Evolutionary conservation across 495 filamentous ascomycete genomes (phyloP).

Genomic region (Thermochaetoides thermophila): DNA sequence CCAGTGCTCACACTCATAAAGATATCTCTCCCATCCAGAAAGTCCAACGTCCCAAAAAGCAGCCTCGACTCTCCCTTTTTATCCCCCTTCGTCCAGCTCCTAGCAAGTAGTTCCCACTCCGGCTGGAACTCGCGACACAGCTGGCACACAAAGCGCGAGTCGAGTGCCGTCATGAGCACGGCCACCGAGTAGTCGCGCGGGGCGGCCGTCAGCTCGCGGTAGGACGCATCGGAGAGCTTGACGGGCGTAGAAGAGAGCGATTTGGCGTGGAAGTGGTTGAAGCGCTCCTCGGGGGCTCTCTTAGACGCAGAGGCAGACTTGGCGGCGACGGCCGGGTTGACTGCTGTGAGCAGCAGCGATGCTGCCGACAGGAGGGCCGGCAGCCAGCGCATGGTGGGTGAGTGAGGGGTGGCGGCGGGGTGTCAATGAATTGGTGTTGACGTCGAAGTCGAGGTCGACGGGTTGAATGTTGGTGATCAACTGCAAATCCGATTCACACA

Average conservation of each 20-base stretch:
- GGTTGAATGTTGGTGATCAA: constrained; percentile 10
- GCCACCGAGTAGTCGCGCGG: constrained; percentile 75
- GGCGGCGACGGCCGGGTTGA: constrained; percentile 31
- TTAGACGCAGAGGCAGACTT: constrained; percentile 30
- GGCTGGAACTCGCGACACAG: constrained; percentile 84
- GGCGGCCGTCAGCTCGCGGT: constrained; percentile 54
- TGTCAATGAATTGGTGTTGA: neutral
- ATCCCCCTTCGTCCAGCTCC: constrained; percentile 76
- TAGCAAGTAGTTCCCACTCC: constrained; percentile 80
- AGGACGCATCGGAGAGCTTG: constrained; percentile 59
- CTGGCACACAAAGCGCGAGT: constrained; percentile 69
- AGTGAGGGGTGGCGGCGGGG: no score
- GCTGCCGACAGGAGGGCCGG: constrained; percentile 38
- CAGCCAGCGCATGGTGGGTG: constrained; percentile 36
- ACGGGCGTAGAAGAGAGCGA: constrained; percentile 51
- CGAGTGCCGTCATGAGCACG: constrained; percentile 77
- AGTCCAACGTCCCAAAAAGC: constrained; percentile 80
- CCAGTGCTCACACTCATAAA: constrained; percentile 94
- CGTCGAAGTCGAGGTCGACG: constrained; percentile 2
- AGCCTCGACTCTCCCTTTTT: constrained; percentile 55
- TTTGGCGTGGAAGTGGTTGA: constrained; percentile 51
- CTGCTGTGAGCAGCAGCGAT: constrained; percentile 17
- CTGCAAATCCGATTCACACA: no score
- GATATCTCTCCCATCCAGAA: constrained; percentile 63
- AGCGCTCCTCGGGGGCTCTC: constrained; percentile 38